Evolutionary conservation across 2,329 filamentous ascomycete genomes (phyloP).

Genomic region (Colletotrichum tofieldiae): DNA sequence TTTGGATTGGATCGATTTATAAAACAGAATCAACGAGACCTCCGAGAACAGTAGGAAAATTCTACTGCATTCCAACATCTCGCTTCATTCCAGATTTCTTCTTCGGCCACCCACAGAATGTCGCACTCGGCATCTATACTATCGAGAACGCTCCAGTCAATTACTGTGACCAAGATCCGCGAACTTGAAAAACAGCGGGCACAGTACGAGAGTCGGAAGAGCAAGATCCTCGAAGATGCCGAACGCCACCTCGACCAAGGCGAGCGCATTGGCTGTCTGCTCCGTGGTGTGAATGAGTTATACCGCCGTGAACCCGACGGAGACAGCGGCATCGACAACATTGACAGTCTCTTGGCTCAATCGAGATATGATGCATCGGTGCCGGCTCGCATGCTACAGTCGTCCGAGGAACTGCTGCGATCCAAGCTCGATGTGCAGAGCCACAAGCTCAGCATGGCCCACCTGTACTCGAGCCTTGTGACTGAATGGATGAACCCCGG

Average conservation of each 20-base stretch:
- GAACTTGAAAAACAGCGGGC: conserved; percentile 59
- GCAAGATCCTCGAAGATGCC: conserved; percentile 49
- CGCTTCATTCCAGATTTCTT: no score
- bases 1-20: background rate
- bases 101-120: background rate
- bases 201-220: conserved; percentile 55
- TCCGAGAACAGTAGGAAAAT: no score
- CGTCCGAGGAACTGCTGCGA: conserved; percentile 56
- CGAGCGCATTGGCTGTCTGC: conserved; percentile 52
- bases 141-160: conserved; percentile 59
- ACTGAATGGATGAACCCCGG: conserved; percentile 61
- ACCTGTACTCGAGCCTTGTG: conserved; percentile 63
- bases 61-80: background rate
- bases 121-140: conserved; percentile 41
- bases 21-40: background rate
- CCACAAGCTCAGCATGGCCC: conserved; percentile 60
- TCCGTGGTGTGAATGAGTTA: conserved; percentile 25
- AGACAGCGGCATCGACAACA: conserved; percentile 55
- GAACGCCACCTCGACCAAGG: conserved; percentile 47
- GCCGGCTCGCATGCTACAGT: conserved; percentile 51
- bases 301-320: conserved; percentile 47
- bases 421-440: conserved; percentile 58
- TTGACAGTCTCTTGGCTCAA: conserved; percentile 59
- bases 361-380: conserved; percentile 59
- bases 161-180: conserved; percentile 61